These are phyloP conservation scores for Vickermania ingenoplastis DNA, from an alignment of 208 protist species.

Conservation along the genomic window DNA sequence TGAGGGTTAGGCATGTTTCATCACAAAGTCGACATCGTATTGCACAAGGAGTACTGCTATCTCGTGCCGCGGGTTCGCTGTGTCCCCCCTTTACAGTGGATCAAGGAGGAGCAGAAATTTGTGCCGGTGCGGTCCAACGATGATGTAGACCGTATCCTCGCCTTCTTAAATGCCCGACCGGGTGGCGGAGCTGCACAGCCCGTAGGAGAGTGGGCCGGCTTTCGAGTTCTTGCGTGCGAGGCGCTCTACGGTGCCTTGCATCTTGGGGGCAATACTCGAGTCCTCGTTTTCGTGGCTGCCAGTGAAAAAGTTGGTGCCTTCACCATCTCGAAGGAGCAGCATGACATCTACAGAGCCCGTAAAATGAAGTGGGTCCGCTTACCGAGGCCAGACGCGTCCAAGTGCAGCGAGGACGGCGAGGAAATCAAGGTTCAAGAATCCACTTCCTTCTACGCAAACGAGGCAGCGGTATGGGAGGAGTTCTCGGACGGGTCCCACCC, in stretches of 20 bases:
- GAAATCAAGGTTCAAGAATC: background rate
- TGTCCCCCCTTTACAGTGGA: slow-evolving; percentile 31
- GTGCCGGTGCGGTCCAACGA: background rate
- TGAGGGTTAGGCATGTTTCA: no score
- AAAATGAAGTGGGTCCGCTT: slow-evolving; percentile 41
- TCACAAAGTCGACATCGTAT: slow-evolving; percentile 1
- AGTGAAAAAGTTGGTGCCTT: slow-evolving; percentile 26
- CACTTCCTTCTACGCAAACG: background rate
- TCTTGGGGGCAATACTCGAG: slow-evolving; percentile 27
- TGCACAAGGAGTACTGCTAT: slow-evolving; percentile 4
- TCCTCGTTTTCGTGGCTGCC: slow-evolving; percentile 54
- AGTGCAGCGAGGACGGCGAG: no score
- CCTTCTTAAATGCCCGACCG: no score
- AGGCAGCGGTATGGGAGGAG: background rate
- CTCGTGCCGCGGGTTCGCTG: slow-evolving; percentile 16
- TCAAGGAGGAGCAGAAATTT: slow-evolving; percentile 29
- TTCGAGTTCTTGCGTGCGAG: slow-evolving; percentile 18
- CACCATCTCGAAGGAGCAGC: slow-evolving; percentile 4
- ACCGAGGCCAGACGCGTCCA: slow-evolving; percentile 9
- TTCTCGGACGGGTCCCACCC: background rate
- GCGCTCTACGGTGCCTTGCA: slow-evolving; percentile 68
- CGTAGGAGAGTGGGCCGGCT: background rate
- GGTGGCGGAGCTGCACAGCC: no score
- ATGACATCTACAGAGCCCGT: slow-evolving; percentile 43
- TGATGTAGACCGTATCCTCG: no score